Evolutionary conservation across 2,329 filamentous ascomycete species (phyloP), one percentile per base, ranked within the genome.

Genomic region (Beauveria asiatica): DNA sequence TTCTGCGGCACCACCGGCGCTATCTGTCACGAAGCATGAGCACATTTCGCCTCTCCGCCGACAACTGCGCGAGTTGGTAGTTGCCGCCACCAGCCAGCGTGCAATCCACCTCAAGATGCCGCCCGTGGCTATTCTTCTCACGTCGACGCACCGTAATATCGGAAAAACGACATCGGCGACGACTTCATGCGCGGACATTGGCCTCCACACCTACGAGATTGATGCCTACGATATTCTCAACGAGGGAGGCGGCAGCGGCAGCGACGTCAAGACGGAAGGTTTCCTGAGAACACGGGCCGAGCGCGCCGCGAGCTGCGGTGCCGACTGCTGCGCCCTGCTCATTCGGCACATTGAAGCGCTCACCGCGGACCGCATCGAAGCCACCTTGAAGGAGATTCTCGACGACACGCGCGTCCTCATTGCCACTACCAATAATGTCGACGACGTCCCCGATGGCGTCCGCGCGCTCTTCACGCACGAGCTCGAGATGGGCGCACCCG

Each of bases 401-500:
- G 80, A 83, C n/a, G 87, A 89, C 51, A 85, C 86, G 3, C 81
- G 94, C 59, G 90, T 97, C 2, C 76, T 99, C 25, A 86, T 99
- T 66, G 93, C 94, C 0, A 99, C 94, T 0, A 97, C 93, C 0
- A 96, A 92, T 7, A 93, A 97, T 66, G 86, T 97, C 0, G 94
- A 97, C 70, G 95, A 97, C 72, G 84, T 99, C 1, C 90, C 93
- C 0, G 92, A 97, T 67, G 89, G 89, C 0, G 86, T 97, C 21
- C 85, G 94, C 57, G 91, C 91, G 11, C 79, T 97, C 3, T 97
- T 99, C 72, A 96, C 92, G 0, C 93, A 99, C 68, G 94, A 99
- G 73, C 80, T 99, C 46, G 93, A 97, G 69, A 91, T 99, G 83
- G 84, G 80, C 49, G 94, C 94, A 0, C 94, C 94, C 0, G 92